Evolutionary conservation across 1,284 basidiomycete species (phyloP).

Genomic region (Trametes hirsuta): DNA sequence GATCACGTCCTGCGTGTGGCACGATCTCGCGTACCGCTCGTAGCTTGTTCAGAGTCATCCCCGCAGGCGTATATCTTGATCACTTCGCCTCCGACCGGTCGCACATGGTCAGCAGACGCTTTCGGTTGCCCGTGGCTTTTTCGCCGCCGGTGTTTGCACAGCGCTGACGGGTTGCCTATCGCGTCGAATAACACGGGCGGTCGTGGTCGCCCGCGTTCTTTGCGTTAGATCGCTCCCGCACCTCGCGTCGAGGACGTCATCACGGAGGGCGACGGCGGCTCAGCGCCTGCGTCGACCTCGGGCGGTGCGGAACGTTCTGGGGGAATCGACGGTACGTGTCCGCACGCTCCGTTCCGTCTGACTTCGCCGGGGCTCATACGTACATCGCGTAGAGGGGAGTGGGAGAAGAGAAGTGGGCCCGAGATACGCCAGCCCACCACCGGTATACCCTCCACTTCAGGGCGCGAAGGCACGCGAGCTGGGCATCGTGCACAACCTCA

Average conservation of each 20-base stretch:
- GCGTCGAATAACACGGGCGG: slow-evolving; percentile 1
- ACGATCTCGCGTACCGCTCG: background rate
- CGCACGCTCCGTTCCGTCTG: background rate
- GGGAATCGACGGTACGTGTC: slow-evolving; percentile 4
- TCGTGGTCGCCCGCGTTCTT: slow-evolving; percentile 7
- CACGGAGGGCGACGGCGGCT: background rate
- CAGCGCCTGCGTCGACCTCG: background rate
- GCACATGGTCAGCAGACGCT: slow-evolving; percentile 61
- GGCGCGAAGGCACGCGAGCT: slow-evolving; percentile 46
- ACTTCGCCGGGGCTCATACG: background rate
- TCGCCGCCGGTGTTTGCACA: background rate
- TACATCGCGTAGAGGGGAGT: background rate
- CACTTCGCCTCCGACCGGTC: slow-evolving; percentile 78
- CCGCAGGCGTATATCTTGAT: slow-evolving; percentile 52
- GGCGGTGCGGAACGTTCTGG: background rate
- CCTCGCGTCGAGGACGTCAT: background rate
- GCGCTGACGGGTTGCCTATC: slow-evolving; percentile 18
- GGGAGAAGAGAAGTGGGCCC: slow-evolving; percentile 9
- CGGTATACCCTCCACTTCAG: slow-evolving; percentile 54
- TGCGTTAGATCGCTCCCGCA: slow-evolving; percentile 14
- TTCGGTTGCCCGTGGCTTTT: background rate
- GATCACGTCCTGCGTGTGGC: background rate
- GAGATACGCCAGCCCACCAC: slow-evolving; percentile 44
- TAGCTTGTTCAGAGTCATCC: slow-evolving; percentile 53
- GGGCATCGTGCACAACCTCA: slow-evolving; percentile 59